Base-by-base conservation (phyloP, 192 early-diverging fungal genomes). In the Entomortierella beljakovae region DNA sequence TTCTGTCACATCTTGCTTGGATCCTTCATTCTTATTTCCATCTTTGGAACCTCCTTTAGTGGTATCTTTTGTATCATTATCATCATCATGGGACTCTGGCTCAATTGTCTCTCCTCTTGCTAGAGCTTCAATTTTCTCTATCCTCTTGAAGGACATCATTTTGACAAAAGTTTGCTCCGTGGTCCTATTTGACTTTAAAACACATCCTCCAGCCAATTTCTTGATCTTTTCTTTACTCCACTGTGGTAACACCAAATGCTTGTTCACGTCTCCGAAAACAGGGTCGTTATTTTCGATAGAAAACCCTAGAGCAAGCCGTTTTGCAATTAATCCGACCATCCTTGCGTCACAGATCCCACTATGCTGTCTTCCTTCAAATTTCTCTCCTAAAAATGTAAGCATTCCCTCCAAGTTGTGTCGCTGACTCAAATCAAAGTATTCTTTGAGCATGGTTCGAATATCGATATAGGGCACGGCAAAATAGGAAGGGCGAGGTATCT, bases 281-380 rank as follows among this genome's bases (percentile, higher is more conserved):
- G 66, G 40, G 31, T 67, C 37, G 6, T 61, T 20, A 3, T 60
- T 49, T 9, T 64, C 58, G 8, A 28, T 18, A 18, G 51, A 35
- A 29, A 79, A 69, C 20, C 75, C 74, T 20, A 71, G 33, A 10
- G 88, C 84, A 75, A 97, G 77, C 7, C 69, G 68, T 50, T 84
- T 69, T 22, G 88, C 91, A 38, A 96, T 94, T 33, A 84, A 56
- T 18, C 88, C 91, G 26, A 97, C 86, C 81, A 95, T 97, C 26
- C 86, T 56, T 4, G 94, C 83, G 72, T 97, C 94, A 79, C 95
- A 94, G 61, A 94, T 82, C 15, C 95, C 95, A 23, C 86, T 90
- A 80, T 96, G 95, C 65, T 88, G 81, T 57, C 87, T 67, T 10
- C 95, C 95, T 51, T 87, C 81, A 73, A 97, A 95, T 25, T 57